phyloP scores from a whole-genome alignment of 805 yeast species.

The Tetrapisispora fleetii region DNA sequence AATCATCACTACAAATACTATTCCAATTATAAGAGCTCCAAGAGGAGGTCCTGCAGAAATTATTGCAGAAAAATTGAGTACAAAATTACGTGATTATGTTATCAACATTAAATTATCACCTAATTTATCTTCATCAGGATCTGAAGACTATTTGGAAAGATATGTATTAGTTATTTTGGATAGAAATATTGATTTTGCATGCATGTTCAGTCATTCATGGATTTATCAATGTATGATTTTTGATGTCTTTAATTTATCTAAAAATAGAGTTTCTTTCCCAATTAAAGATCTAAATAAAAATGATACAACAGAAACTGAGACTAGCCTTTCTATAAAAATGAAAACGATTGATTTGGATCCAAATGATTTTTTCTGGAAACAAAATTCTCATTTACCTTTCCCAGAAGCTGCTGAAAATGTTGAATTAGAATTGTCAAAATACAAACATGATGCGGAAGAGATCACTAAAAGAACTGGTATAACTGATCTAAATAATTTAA shows the following conservation, averaged over 20 bases:
- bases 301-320: slow-evolving; percentile 9
- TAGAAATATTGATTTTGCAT: slow-evolving; percentile 79
- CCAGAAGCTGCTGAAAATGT: slow-evolving; percentile 99
- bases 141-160: slow-evolving; percentile 37
- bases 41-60: slow-evolving; percentile 93
- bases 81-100: slow-evolving; percentile 74
- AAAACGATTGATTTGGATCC: slow-evolving; percentile 84
- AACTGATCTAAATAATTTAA: slow-evolving; percentile 64
- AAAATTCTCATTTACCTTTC: slow-evolving; percentile 79
- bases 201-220: slow-evolving; percentile 97
- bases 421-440: slow-evolving; percentile 67
- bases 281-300: slow-evolving; percentile 29
- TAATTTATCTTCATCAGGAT: slow-evolving; percentile 15
- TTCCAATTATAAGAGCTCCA: slow-evolving; percentile 88
- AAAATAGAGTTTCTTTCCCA: slow-evolving; percentile 69
- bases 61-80: slow-evolving; percentile 79
- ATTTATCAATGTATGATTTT: slow-evolving; percentile 93
- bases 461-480: slow-evolving; percentile 67
- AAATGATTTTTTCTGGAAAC: slow-evolving; percentile 83
- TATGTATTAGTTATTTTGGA: slow-evolving; percentile 77
- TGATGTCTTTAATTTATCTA: slow-evolving; percentile 73
- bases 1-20: slow-evolving; percentile 62
- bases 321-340: slow-evolving; percentile 7
- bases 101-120: slow-evolving; percentile 43
- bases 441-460: slow-evolving; percentile 81